Percentiles rank a stretch among this genome's conserved stretches.
These are phyloP conservation scores for Debaryomyces sp. DNA, from an alignment of 1,139 yeast genomes.

Conservation along the genomic window DNA sequence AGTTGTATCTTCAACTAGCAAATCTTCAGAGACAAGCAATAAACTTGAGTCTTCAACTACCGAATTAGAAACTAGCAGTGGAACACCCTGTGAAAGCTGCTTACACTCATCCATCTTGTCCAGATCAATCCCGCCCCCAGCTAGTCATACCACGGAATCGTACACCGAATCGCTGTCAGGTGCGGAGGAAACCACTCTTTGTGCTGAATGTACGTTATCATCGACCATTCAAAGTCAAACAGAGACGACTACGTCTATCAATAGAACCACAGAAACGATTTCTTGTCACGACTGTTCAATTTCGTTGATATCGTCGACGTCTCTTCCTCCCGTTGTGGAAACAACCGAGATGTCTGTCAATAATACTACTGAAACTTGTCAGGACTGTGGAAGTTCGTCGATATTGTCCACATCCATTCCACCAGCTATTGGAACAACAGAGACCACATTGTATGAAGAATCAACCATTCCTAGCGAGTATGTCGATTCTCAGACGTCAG, in stretches of 20 bases:
- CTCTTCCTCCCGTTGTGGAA: too few relatives aligned
- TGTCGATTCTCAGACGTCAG: background rate
- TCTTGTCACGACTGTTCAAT: background rate
- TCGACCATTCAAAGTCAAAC: background rate
- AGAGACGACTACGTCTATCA: background rate
- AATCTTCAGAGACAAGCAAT: background rate
- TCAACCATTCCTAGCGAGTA: background rate
- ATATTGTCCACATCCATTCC: background rate
- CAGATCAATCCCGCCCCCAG: background rate
- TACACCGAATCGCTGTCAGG: background rate
- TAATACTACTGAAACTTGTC: background rate
- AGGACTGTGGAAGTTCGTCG: background rate
- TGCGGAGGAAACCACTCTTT: background rate
- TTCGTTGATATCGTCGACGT: background rate
- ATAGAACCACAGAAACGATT: background rate
- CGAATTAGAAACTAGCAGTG: background rate
- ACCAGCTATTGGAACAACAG: background rate
- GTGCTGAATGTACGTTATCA: background rate
- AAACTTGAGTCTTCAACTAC: background rate
- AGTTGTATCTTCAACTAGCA: background rate
- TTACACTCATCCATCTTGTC: background rate
- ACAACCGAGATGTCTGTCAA: background rate
- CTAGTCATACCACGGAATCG: background rate
- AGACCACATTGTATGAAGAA: background rate
- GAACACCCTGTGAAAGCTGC: background rate